A percentile compares a stretch with the other conserved stretches of the same genome.
phyloP scores from a whole-genome alignment of 768 basidiomycete species.

The Hypsizygus marmoreus region DNA sequence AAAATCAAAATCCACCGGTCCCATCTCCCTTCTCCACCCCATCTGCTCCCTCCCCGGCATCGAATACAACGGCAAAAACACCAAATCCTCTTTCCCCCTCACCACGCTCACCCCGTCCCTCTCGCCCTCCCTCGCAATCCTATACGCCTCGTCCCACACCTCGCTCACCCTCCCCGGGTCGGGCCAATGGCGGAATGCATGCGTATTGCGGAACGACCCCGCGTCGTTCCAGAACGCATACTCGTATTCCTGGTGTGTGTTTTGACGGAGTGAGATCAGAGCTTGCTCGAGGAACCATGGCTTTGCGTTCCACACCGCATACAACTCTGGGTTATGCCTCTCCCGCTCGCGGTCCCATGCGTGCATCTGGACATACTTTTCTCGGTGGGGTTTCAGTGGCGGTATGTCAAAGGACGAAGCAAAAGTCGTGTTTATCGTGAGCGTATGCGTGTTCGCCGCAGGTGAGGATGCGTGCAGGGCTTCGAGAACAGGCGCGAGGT shows the following conservation, averaged over 20 bases:
- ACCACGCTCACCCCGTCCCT: not conserved
- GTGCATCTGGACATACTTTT: slow-evolving; percentile 44
- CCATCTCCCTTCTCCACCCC: slow-evolving; percentile 45
- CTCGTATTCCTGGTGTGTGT: slow-evolving; percentile 37
- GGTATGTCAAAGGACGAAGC: slow-evolving; percentile 48
- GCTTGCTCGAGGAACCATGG: slow-evolving; percentile 50
- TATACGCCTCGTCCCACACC: slow-evolving; percentile 38
- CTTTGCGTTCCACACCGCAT: slow-evolving; percentile 59
- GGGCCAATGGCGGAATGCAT: slow-evolving; percentile 52
- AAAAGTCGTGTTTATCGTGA: slow-evolving; percentile 29
- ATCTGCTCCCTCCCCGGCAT: slow-evolving; percentile 32
- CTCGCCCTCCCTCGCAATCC: slow-evolving; percentile 20
- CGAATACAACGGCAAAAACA: slow-evolving; percentile 49
- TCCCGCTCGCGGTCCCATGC: slow-evolving; percentile 43
- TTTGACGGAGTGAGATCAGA: slow-evolving; percentile 23
- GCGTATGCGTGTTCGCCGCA: not conserved
- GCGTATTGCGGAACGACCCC: slow-evolving; percentile 48
- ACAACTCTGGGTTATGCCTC: slow-evolving; percentile 48
- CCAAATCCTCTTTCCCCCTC: slow-evolving; percentile 36
- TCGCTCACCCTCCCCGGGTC: slow-evolving; percentile 38
- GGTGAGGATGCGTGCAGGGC: slow-evolving; percentile 7
- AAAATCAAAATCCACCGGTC: slow-evolving; percentile 52
- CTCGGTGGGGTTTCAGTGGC: slow-evolving; percentile 36
- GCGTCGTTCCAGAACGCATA: slow-evolving; percentile 65
- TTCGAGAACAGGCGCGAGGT: slow-evolving; percentile 33